Conservation (phyloP, 768 basidiomycete genomes). For the Leccinum uliginosum region DNA sequence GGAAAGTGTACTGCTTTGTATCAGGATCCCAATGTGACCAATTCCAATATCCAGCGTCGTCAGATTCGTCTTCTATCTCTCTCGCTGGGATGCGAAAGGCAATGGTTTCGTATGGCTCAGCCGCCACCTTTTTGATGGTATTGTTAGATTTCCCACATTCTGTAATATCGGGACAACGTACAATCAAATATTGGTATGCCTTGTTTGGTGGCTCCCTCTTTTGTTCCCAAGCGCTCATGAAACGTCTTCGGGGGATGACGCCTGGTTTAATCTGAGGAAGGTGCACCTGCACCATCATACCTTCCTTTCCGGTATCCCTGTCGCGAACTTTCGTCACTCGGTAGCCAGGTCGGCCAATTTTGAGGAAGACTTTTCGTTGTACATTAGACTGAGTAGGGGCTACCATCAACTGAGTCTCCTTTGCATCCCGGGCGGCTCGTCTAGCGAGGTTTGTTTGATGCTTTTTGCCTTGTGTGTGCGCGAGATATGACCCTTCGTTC, state of each 20-base stretch:
- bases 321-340: slow-evolving; percentile 97
- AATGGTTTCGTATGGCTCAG: slow-evolving; percentile 99
- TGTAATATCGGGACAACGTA: slow-evolving; percentile 39
- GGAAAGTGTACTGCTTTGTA: slow-evolving; percentile 96
- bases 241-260: slow-evolving; percentile 79
- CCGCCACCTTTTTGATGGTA: slow-evolving; percentile 68
- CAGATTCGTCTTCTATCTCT: slow-evolving; percentile 93
- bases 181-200: slow-evolving; percentile 95
- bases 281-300: slow-evolving; percentile 96
- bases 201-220: slow-evolving; percentile 92
- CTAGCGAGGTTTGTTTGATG: slow-evolving; percentile 98
- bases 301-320: slow-evolving; percentile 84
- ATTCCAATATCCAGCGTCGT: slow-evolving; percentile 87
- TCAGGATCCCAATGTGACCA: slow-evolving; percentile 99
- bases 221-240: slow-evolving; percentile 99
- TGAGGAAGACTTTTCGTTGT: slow-evolving; percentile 91
- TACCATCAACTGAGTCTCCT: slow-evolving; percentile 88
- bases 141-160: slow-evolving; percentile 26
- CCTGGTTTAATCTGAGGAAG: slow-evolving; percentile 89
- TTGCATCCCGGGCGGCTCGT: slow-evolving; percentile 94
- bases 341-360: slow-evolving; percentile 95
- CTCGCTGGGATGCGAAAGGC: slow-evolving; percentile 98
- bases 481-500: slow-evolving; percentile 99
- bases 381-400: slow-evolving; percentile 75
- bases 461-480: slow-evolving; percentile 99